A percentile compares a stretch with the other conserved stretches of the same genome.
These are phyloP conservation scores for Beta lomatogona DNA, from an alignment of 179 eudicot species.

Conservation along the genomic window DNA sequence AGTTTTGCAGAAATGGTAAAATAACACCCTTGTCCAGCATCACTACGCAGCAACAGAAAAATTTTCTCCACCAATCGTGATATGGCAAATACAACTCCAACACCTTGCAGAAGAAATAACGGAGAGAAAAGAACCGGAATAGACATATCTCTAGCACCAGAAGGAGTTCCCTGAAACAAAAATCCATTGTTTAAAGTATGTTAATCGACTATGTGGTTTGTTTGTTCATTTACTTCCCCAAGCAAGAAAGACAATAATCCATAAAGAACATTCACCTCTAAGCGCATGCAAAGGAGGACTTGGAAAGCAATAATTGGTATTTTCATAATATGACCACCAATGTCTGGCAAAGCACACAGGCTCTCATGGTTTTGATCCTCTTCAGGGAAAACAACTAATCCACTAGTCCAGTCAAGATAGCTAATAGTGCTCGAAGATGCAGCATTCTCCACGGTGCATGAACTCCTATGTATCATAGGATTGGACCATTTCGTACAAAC, in stretches of 20 bases:
- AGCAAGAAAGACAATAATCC: constrained; percentile 9
- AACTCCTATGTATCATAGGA: constrained; percentile 71
- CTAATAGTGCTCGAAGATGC: constrained; percentile 66
- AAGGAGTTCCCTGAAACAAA: constrained; percentile 75
- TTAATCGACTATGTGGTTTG: not conserved
- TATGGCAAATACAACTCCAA: constrained; percentile 67
- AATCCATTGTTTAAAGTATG: constrained; percentile 19
- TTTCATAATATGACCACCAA: constrained; percentile 95
- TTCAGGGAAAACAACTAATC: constrained; percentile 57
- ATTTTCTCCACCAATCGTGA: constrained; percentile 72
- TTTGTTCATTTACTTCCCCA: not conserved
- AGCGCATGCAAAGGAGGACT: constrained; percentile 84
- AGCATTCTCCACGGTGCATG: constrained; percentile 48
- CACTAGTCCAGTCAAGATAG: constrained; percentile 77
- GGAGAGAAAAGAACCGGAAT: constrained; percentile 79
- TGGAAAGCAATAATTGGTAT: constrained; percentile 76
- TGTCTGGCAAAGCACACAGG: constrained; percentile 70
- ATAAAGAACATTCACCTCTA: constrained; percentile 59
- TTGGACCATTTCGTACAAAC: constrained; percentile 98
- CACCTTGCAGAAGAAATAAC: constrained; percentile 76
- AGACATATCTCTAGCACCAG: constrained; percentile 66
- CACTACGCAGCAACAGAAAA: constrained; percentile 54
- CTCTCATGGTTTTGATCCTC: constrained; percentile 58
- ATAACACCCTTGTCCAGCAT: constrained; percentile 56
- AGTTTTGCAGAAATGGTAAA: constrained; percentile 59